Base-by-base conservation (phyloP, 805 yeast genomes). In the Jamesozyma gamospora region DNA sequence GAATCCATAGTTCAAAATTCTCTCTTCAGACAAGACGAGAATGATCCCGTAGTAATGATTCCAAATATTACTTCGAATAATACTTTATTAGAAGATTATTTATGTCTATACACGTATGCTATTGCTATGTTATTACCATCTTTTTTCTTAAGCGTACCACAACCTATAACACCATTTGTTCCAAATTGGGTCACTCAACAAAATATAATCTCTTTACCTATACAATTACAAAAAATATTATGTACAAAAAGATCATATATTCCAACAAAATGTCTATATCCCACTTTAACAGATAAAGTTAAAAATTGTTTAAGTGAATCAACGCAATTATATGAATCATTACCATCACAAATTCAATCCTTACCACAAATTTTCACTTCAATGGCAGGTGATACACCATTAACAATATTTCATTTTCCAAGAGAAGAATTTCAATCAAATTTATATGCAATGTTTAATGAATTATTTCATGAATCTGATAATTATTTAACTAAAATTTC, bases 371-470 rank as follows among this genome's bases (percentile, higher is more conserved):
- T 45, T 6, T 56, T 59, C 30, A 44, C 58, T 8, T 56, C 62
- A 1, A 50, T 54, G 11, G 63, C 63, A 19, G 39, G 45, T 16
- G 51, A 56, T 33, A 45, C 40, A 29, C 58, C 58, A 1, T 43
- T 59, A n/a, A 41, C 58, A 2, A 41, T 56, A 18, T 48, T 60
- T 31, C 62, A 58, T 37, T 60, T 60, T 37, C 43, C 54, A 41
- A 61, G 62, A 1, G 64, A 60, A 27, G 63, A 60, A 35, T 60
- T 55, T 36, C 58, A 58, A 15, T 29, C 52, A 3, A 57, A 52
- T 34, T 41, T 60, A 5, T 58, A 58, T 38, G 50, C 52, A 28
- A 60, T 60, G 64, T 60, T 60, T 32, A 58, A 60, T 34, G 51
- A 45, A 3, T 45, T 60, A 28, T 38, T 60, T 36, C 35, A 32